These are phyloP conservation scores for Arthrobotrys sphaeroides DNA, from an alignment of 2,329 filamentous ascomycete genomes.

Conservation along the genomic window DNA sequence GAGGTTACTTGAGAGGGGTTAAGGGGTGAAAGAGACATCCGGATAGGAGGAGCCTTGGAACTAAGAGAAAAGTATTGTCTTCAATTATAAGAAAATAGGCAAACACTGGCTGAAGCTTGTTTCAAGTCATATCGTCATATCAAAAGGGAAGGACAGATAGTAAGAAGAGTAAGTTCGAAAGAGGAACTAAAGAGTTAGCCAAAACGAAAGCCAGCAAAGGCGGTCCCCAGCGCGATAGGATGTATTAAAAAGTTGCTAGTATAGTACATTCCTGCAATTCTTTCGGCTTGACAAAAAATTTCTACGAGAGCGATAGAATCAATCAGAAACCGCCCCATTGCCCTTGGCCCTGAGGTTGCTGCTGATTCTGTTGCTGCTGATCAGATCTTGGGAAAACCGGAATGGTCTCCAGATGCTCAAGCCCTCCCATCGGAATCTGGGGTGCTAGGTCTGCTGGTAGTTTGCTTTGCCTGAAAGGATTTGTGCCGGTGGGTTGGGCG, in stretches of 20 bases:
- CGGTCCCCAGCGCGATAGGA: conserved; percentile 24
- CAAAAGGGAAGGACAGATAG: not conserved
- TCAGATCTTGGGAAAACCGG: conserved; percentile 86
- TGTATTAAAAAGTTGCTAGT: conserved; percentile 35
- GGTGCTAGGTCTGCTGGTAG: conserved; percentile 84
- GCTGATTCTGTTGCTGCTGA: conserved; percentile 58
- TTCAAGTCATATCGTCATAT: conserved; percentile 29
- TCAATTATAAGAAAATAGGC: not conserved
- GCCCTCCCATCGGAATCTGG: conserved; percentile 68
- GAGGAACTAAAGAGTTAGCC: not conserved
- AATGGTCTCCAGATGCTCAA: conserved; percentile 81
- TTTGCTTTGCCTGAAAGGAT: conserved; percentile 91
- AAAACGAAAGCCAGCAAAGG: not conserved
- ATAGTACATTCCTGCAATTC: conserved; percentile 32
- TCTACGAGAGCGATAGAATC: not conserved
- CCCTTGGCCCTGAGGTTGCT: conserved; percentile 64
- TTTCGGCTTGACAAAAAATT: not conserved
- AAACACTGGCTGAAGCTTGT: conserved; percentile 9
- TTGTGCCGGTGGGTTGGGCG: conserved; percentile 62
- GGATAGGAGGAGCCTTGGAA: not conserved
- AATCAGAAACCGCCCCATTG: conserved; percentile 26
- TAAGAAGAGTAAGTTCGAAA: not conserved
- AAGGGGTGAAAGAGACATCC: not conserved
- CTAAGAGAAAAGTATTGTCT: not conserved
- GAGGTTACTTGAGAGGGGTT: no score